Evolutionary conservation across 2,329 filamentous ascomycete species (phyloP).

Genomic region (Leptographium radiaticola): DNA sequence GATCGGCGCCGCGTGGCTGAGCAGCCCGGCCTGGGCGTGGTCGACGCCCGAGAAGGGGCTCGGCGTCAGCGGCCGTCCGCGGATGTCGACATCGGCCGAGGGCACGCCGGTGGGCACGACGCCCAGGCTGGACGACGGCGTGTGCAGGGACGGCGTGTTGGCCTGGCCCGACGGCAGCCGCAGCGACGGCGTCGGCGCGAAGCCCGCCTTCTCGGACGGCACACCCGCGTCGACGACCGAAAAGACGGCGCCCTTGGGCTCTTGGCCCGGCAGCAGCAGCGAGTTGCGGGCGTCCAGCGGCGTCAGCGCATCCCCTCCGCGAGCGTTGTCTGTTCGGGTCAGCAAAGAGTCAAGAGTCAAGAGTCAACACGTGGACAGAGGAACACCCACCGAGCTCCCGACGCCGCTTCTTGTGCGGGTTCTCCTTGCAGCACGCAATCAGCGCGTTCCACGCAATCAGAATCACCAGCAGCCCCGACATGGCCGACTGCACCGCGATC

Average conservation of each 20-base stretch:
- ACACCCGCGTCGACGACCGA: not conserved
- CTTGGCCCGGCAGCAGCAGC: constrained; percentile 51
- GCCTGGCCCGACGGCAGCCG: not conserved
- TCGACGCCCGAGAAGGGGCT: not conserved
- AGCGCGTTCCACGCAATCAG: constrained; percentile 83
- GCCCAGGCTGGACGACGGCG: not conserved
- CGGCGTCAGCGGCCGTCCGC: not conserved
- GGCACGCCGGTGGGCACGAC: constrained; percentile 5
- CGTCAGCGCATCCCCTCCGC: constrained; percentile 71
- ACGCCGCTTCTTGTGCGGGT: constrained; percentile 77
- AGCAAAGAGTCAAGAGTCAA: too few relatives aligned
- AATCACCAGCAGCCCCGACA: constrained; percentile 74
- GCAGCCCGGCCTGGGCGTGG: not conserved
- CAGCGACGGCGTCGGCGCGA: not conserved
- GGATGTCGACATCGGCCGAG: not conserved
- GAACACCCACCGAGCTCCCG: constrained; percentile 73
- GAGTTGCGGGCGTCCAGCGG: constrained; percentile 80
- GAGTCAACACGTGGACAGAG: not conserved
- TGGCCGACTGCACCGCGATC: constrained; percentile 75
- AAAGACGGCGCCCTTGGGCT: not conserved
- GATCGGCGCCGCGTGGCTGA: not conserved
- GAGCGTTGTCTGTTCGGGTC: constrained; percentile 16
- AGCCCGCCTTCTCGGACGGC: not conserved
- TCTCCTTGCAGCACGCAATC: constrained; percentile 69
- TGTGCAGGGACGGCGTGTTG: not conserved